Conservation (phyloP, 441 rosid species). For the Erysimum cheiri region DNA sequence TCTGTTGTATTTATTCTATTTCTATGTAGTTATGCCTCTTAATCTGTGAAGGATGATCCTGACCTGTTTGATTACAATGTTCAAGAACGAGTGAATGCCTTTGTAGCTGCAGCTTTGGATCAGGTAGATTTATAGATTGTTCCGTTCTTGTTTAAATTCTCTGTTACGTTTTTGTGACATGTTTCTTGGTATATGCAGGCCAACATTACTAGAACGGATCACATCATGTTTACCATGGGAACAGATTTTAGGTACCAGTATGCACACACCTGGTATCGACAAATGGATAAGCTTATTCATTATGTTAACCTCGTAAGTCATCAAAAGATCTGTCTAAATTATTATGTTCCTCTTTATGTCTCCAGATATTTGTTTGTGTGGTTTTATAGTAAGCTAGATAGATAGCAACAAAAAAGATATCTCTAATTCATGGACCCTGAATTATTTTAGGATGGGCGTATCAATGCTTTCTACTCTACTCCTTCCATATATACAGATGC, state of each 20-base stretch:
- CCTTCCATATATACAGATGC: conserved; percentile 99
- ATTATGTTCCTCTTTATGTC: conserved; percentile 1
- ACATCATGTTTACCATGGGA: conserved; percentile 99
- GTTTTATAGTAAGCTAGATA: conserved; percentile 1
- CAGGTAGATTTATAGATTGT: conserved; percentile 61
- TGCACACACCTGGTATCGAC: conserved; percentile 90
- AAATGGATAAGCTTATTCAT: conserved; percentile 97
- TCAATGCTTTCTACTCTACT: conserved; percentile 95
- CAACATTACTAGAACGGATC: conserved; percentile 89
- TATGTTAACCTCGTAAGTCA: conserved; percentile 89
- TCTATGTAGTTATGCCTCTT: conserved; percentile 35
- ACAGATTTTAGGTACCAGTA: conserved; percentile 98
- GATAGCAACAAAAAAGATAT: background rate
- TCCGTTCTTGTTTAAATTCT: conserved; percentile 4
- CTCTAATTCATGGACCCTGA: conserved; percentile 23
- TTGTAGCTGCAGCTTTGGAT: conserved; percentile 89
- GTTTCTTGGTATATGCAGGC: conserved; percentile 60
- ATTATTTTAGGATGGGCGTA: conserved; percentile 87
- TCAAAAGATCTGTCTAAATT: conserved; percentile 10
- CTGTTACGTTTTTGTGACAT: conserved; percentile 22
- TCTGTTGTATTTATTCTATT: conserved; percentile 30
- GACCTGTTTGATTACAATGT: conserved; percentile 97
- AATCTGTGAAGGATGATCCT: conserved; percentile 70
- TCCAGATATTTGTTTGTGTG: conserved; percentile 20
- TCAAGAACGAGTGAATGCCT: conserved; percentile 85